These are phyloP conservation scores for Smallanthus sonchifolius DNA, from an alignment of 129 eudicot species.

Conservation along the genomic window DNA sequence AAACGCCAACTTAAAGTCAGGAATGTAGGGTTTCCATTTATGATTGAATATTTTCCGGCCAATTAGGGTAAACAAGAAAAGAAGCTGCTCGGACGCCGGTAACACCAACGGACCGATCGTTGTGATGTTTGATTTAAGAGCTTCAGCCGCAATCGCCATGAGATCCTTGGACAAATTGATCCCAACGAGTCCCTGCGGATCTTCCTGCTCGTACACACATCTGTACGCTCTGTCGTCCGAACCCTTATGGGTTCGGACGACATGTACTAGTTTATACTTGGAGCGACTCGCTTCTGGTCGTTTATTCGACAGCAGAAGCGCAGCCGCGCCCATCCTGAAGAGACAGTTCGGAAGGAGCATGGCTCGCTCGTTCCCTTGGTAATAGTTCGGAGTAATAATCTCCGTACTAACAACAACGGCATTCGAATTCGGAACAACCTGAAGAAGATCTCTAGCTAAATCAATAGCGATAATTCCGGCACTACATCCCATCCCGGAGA, in stretches of 20 bases:
- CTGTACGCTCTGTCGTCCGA: slow-evolving; percentile 57
- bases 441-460: slow-evolving; percentile 68
- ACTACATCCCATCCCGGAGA: slow-evolving; percentile 87
- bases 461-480: slow-evolving; percentile 65
- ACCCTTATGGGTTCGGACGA: slow-evolving; percentile 70
- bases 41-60: slow-evolving; percentile 58
- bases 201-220: slow-evolving; percentile 70
- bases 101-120: slow-evolving; percentile 65
- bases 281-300: slow-evolving; percentile 40
- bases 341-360: slow-evolving; percentile 78
- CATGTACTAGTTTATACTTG: slow-evolving; percentile 57
- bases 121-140: slow-evolving; percentile 61
- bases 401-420: slow-evolving; percentile 67
- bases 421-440: slow-evolving; percentile 48
- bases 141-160: slow-evolving; percentile 67
- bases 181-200: slow-evolving; percentile 60
- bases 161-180: slow-evolving; percentile 66
- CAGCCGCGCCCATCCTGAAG: slow-evolving; percentile 77
- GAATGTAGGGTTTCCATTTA: slow-evolving; percentile 71
- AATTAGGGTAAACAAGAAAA: slow-evolving; percentile 49
- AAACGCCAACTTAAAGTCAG: slow-evolving; percentile 67
- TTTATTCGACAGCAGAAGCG: slow-evolving; percentile 52
- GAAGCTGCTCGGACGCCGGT: slow-evolving; percentile 63
- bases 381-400: slow-evolving; percentile 65
- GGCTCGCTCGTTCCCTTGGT: slow-evolving; percentile 68